Evolutionary conservation across 2,329 filamentous ascomycete genomes (phyloP).

Genomic region (Clarireedia homoeocarpa): DNA sequence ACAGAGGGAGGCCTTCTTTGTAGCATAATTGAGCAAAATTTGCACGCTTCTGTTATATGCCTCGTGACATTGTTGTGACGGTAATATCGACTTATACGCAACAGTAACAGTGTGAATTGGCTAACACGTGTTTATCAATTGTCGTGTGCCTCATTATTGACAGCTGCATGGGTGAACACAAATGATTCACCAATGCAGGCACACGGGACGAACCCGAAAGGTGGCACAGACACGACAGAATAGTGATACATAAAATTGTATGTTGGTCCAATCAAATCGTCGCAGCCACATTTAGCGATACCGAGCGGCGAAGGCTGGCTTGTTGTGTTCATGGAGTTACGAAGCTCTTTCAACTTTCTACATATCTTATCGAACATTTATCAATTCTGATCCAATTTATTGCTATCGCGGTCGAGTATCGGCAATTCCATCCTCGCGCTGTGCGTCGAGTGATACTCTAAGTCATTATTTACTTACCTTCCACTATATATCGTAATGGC

Average conservation of each 20-base stretch:
- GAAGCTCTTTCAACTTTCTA: neutral
- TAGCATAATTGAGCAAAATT: conserved; percentile 20
- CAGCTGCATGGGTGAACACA: neutral
- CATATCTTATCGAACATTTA: neutral
- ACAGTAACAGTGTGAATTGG: no score
- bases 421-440: conserved; percentile 4
- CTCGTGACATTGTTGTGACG: no score
- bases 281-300: neutral
- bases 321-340: neutral
- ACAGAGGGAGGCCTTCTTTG: conserved; percentile 18
- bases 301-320: neutral
- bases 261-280: neutral
- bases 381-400: no score
- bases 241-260: neutral
- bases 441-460: conserved; percentile 7
- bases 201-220: neutral
- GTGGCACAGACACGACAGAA: neutral
- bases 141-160: no score
- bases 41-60: neutral
- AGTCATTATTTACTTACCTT: neutral
- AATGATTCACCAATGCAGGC: neutral
- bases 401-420: neutral
- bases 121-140: no score
- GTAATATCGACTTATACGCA: no score
- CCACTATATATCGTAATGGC: conserved; percentile 1